Evolutionary conservation across 208 protist species (phyloP), one percentile per base, ranked within the genome.

Genomic region (Herpetomonas samuelpessoai): DNA sequence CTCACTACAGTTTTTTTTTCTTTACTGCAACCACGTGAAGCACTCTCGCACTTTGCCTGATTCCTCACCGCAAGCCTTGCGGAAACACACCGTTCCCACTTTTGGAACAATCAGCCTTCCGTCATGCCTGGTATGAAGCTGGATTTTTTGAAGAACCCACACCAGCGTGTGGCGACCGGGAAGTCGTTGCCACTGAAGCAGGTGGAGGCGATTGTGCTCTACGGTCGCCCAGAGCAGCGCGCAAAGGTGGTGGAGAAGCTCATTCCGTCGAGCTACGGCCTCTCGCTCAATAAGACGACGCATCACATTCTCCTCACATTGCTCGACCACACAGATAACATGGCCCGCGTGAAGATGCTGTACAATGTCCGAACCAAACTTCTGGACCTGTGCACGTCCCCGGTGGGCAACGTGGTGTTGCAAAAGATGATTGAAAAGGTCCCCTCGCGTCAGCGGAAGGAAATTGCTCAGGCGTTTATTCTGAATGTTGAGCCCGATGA

Each of bases 171-270:
- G 24, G 90, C 90, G 45, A 91, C 76, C 29, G 81, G 81, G 22
- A 88, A 86, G 65, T 77, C 83, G 35, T 65, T 96, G 56, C 90
- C 90, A 12, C 66, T 92, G 19, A 77, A 81, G 60, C 90, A 96
- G 71, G 83, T 96, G 29, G 90, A 96, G 77, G 90, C 90, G 16
- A 74, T 93, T 45, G 53, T 96, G 9, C 46, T 88, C 10, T 96
- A 93, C 67, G 90, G 90, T n/a, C 78, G 64, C 27, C 81, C 86
- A 2, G 85, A 86, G 53, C 86, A 91, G 79, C 79, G 85, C 0
- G 81, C 81, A 2, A 88, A 92, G 71, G 86, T 93, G 30, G 74
- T 93, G 51, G 74, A 91, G 64, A 86, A 86, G 61, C 24, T 96
- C 31, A 57, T 96, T 0, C 81, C 82, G 14, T 75, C 74, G 39